A percentile compares a stretch with the other conserved stretches of the same genome.
phyloP scores from a whole-genome alignment of 208 protist species.

The Leishmania braziliensis region DNA sequence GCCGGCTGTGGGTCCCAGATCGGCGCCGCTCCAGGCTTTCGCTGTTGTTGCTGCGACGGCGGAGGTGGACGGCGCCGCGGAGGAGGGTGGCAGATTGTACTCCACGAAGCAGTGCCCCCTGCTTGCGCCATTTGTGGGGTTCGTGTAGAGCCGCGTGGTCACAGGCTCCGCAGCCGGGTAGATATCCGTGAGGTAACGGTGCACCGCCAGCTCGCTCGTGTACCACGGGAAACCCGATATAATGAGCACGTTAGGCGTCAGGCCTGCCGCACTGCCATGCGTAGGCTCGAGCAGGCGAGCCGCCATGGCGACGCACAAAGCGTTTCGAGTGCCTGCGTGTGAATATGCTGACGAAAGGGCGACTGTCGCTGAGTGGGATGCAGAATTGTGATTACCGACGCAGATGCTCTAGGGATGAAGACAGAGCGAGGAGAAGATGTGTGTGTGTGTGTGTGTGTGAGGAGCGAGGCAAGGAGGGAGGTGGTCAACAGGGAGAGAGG shows the following conservation, averaged over 20 bases:
- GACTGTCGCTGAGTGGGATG: not conserved
- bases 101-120: conserved; percentile 83
- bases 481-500: not conserved
- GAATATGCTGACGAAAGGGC: not conserved
- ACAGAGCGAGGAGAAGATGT: not conserved
- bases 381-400: too few relatives aligned
- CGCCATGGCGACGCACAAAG: conserved; percentile 8
- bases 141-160: conserved; percentile 76
- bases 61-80: not conserved
- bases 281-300: conserved; percentile 29
- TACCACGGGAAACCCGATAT: conserved; percentile 82
- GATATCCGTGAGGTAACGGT: conserved; percentile 52
- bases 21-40: not conserved
- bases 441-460: not conserved
- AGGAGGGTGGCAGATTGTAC: conserved; percentile 40
- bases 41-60: not conserved
- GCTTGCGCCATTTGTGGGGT: conserved; percentile 77
- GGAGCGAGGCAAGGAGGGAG: not conserved
- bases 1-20: not conserved
- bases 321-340: too few relatives aligned
- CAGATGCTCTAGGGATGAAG: not conserved
- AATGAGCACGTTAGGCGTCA: conserved; percentile 63
- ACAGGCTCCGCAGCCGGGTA: conserved; percentile 43
- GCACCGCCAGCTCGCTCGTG: conserved; percentile 53
- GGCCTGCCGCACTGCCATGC: conserved; percentile 12